Evolutionary conservation across 495 filamentous ascomycete species (phyloP).

Genomic region (Penicilliopsis zonata): DNA sequence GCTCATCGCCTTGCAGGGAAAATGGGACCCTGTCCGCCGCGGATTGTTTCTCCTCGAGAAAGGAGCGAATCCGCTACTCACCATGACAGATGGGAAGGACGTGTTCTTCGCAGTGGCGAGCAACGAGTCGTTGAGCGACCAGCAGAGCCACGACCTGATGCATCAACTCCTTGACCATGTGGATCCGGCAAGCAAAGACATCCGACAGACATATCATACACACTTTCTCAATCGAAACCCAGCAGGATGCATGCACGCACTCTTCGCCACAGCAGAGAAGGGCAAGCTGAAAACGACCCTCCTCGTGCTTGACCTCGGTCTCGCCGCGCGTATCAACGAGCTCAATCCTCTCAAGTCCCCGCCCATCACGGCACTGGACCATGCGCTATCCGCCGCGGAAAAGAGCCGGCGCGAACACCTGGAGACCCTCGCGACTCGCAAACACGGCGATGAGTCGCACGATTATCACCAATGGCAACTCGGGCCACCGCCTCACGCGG

Average conservation of each 20-base stretch:
- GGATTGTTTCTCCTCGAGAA: constrained; percentile 6
- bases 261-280: constrained; percentile 5
- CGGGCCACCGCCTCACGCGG: constrained; percentile 5
- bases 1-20: constrained; percentile 6
- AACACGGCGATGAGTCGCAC: constrained; percentile 1
- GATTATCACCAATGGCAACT: constrained; percentile 3
- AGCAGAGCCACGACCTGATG: constrained; percentile 5
- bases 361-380: constrained; percentile 6
- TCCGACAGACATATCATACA: not conserved
- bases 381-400: constrained; percentile 6
- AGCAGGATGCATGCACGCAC: constrained; percentile 3
- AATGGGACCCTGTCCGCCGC: constrained; percentile 2
- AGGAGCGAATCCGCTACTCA: constrained; percentile 3
- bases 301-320: constrained; percentile 6
- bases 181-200: not conserved
- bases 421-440: constrained; percentile 4
- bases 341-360: constrained; percentile 3
- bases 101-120: constrained; percentile 9
- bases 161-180: constrained; percentile 2
- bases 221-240: constrained; percentile 3
- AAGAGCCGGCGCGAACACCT: constrained; percentile 5
- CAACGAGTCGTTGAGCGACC: constrained; percentile 5
- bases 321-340: constrained; percentile 3
- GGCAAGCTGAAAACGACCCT: constrained; percentile 4
- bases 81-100: constrained; percentile 4